These are phyloP conservation scores for Cercospora brassicicola DNA, from an alignment of 2,329 filamentous ascomycete species.

Conservation along the genomic window DNA sequence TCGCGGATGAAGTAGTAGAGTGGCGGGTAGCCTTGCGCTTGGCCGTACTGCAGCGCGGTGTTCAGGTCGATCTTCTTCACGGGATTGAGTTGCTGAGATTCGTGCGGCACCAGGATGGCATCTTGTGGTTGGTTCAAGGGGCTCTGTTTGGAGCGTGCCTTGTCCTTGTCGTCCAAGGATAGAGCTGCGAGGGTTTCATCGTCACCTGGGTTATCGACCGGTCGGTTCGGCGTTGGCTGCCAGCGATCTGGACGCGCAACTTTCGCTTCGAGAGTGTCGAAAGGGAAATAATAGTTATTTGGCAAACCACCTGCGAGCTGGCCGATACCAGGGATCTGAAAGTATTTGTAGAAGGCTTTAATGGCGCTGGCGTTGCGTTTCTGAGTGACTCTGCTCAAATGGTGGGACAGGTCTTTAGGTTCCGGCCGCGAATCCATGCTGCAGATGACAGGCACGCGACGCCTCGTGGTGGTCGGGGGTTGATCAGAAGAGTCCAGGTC, in stretches of 20 bases:
- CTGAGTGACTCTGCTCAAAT: constrained; percentile 70
- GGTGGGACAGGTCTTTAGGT: constrained; percentile 76
- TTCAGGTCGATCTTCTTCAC: constrained; percentile 74
- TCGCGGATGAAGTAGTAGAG: constrained; percentile 75
- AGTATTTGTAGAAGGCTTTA: constrained; percentile 86
- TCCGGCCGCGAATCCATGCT: constrained; percentile 37
- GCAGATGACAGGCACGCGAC: neutral
- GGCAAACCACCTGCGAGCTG: constrained; percentile 69
- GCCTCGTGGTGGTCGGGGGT: neutral
- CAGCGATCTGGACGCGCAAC: constrained; percentile 74
- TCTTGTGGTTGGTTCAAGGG: constrained; percentile 39
- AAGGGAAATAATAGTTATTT: constrained; percentile 80
- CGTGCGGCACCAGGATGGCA: constrained; percentile 68
- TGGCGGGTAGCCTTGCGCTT: constrained; percentile 77
- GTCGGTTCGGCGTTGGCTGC: constrained; percentile 66
- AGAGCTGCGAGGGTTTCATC: constrained; percentile 32
- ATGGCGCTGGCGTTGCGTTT: constrained; percentile 65
- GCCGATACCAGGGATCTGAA: constrained; percentile 61
- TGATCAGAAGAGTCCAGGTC: neutral
- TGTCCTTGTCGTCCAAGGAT: constrained; percentile 16
- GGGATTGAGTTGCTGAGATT: constrained; percentile 58
- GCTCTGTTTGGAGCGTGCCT: constrained; percentile 28
- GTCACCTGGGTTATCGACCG: constrained; percentile 50
- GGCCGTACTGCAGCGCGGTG: constrained; percentile 83
- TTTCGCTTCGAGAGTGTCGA: constrained; percentile 83